These are phyloP conservation scores for Pyrrhoderma lamaoense DNA, from an alignment of 1,284 basidiomycete species.

Conservation along the genomic window DNA sequence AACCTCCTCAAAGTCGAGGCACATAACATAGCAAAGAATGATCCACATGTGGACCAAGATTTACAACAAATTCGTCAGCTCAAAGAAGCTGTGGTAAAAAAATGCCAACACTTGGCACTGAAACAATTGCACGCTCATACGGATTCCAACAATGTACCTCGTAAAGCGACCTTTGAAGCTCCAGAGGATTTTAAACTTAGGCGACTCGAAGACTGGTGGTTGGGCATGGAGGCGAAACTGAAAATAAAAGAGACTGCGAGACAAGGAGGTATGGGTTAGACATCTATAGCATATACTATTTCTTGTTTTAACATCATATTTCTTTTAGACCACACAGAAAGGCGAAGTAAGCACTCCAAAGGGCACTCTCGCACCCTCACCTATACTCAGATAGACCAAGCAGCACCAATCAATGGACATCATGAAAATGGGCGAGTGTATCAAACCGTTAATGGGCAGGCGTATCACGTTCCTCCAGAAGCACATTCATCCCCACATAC, in stretches of 20 bases:
- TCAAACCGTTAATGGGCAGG: background rate
- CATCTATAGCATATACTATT: background rate
- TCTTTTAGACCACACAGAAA: background rate
- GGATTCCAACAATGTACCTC: slow-evolving; percentile 38
- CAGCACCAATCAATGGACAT: too few species aligned
- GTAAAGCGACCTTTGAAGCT: too few species aligned
- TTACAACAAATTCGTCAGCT: slow-evolving; percentile 65
- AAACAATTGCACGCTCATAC: slow-evolving; percentile 31
- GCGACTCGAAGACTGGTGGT: slow-evolving; percentile 71
- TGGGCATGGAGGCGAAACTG: slow-evolving; percentile 20
- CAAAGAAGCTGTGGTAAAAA: slow-evolving; percentile 73
- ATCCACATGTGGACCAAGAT: slow-evolving; percentile 50
- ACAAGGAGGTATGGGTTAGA: slow-evolving; percentile 4
- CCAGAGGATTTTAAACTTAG: slow-evolving; percentile 65
- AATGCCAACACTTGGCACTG: slow-evolving; percentile 53
- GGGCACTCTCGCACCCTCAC: background rate
- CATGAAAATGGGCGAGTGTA: too few species aligned
- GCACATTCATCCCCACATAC: background rate
- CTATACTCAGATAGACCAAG: background rate
- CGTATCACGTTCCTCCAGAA: background rate
- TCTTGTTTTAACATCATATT: background rate
- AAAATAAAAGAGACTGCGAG: background rate
- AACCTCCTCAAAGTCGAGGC: slow-evolving; percentile 55
- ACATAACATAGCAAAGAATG: slow-evolving; percentile 49
- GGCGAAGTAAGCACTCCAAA: background rate